Evolutionary conservation across 1,284 basidiomycete genomes (phyloP), one percentile per base, ranked within the genome.

Genomic region (Acaromyces ingoldii): DNA sequence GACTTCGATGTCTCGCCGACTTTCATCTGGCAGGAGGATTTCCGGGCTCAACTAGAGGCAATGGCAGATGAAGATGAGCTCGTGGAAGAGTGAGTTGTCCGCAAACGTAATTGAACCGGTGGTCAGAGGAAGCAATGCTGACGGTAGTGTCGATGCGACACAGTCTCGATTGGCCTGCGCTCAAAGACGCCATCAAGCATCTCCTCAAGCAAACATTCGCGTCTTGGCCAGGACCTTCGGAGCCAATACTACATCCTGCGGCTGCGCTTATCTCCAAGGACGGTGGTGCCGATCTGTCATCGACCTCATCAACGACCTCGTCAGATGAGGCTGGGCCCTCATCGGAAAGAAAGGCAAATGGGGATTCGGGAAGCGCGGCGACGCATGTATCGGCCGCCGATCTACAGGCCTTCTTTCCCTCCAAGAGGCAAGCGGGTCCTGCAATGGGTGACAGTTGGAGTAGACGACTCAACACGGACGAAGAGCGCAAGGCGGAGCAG

Each of bases 131-230:
- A 34, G 33, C 19, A 34, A 19, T 13, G 33, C 13, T 13, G 13
- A 19, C 33, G n/a, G 33, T 34, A 34, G 13, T 34, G 33, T 13
- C 33, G 33, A 34, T 13, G n/a, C 19, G 13, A 34, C 19, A n/a
- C 17, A 40, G 38, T 45, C 42, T 26, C 22, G 21, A 33, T n/a
- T 48, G 31, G 31, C 34, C 46, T 3, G n/a, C 17, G 26, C 44
- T 51, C 21, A 43, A 51, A 45, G 43, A 44, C 34, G 29, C 17
- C 21, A 19, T 43, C 42, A 31, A 51, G 44, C 22, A 44, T 41
- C 31, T 51, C 31, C 49, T 51, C 41, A 45, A 29, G 17, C 10
- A 45, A 25, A 45, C 42, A 15, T 45, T 45, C 26, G 4, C 19
- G 6, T 11, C 30, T 31, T 45, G 42, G 42, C 42, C 42, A 26